Base-by-base conservation (phyloP, 2,329 filamentous ascomycete species). In the Aspergillus melleus region DNA sequence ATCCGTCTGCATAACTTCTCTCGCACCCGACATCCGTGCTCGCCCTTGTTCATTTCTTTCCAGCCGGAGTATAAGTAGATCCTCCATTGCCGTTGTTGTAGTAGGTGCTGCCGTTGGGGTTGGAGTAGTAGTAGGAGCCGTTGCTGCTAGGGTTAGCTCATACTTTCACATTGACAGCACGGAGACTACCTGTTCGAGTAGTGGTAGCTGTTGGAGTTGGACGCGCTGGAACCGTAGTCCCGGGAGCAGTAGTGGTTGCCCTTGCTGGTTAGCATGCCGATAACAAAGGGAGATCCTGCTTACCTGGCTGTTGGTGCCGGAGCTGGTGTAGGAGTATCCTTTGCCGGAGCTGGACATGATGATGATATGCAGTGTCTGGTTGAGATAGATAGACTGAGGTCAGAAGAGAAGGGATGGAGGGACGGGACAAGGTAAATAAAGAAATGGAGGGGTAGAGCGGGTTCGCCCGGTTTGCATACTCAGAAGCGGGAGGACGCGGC, bases 91-190 rank as follows among this genome's bases (percentile, higher is more conserved):
- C 86, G 65, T 81, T 74, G 74, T 89, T 88, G 80, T 90, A 77
- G 77, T 91, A 91, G 44, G 84, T 88, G 69, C 84, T 89, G 14
- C 87, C 86, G 63, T 89, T 83, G 50, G 86, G 76, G 76, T 90
- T 91, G 71, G 83, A 84, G 77, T 90, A 91, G 78, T 91, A 90
- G 80, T 91, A 91, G 1, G 86, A 89, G 42, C 88, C 87, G 66
- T 90, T 16, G 14, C 44, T 70, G 22, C 22, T 22, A 22, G 22
- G 22, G 22, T 22, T 22, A 22, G 22, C 22, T 22, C 22, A 22
- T 4, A 2, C 2, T 4, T 22, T 22, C 22, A 22, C 4, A 22
- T 4, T 22, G 22, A 22, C 22, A 5, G 39, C 47, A 26, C 39
- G 36, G 8, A 53, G 30, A 22, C 72, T 70, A 85, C 83, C 60